Evolutionary conservation across 2,329 filamentous ascomycete genomes (phyloP), one percentile per base, ranked within the genome.

Genomic region (Fusarium incarnatum): DNA sequence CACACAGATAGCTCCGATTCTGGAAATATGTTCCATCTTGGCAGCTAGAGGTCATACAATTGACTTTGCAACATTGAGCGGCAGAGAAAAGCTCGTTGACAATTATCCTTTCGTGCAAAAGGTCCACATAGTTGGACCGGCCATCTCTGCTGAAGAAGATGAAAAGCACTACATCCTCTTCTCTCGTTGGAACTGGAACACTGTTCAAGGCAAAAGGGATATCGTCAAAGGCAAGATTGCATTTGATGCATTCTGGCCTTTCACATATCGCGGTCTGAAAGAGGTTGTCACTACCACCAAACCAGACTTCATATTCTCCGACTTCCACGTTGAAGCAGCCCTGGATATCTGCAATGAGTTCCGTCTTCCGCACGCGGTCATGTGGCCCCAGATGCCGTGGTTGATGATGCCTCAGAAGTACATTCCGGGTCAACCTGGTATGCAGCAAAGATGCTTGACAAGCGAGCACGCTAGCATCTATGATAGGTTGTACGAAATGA

Each of bases 371-470:
- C 56, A 58, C 18, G 56, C 56, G 13, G 56, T 58, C 34, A 53
- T 58, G 56, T 52, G 56, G 47, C 56, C 56, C 2, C 56, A 58
- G 6, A 58, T 58, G 56, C 56, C 56, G 12, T 58, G 56, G 56
- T 44, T 58, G 46, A 53, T 58, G 56, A 58, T 58, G 56, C 47
- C 56, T 8, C 56, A 58, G 22, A 58, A 58, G 46, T 58, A 53
- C 9, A 58, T 58, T 12, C 56, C 56, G 7, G 56, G 56, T 0
- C 56, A 58, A 10, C 47, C 56, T 11, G 47, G 56, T 34, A 58
- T 58, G 56, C 56, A 58, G 23, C 46, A 58, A 3, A 37, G 27
- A 34, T 58, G 46, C 11, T 28, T 58, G 37, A 58, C 56, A 4
- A 58, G 56, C 15, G 56, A 58, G 20, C 27, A 58, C 11, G 56